phyloP scores from a whole-genome alignment of 371 early-diverging fungal genomes.

The Basidiobolus meristosporus region DNA sequence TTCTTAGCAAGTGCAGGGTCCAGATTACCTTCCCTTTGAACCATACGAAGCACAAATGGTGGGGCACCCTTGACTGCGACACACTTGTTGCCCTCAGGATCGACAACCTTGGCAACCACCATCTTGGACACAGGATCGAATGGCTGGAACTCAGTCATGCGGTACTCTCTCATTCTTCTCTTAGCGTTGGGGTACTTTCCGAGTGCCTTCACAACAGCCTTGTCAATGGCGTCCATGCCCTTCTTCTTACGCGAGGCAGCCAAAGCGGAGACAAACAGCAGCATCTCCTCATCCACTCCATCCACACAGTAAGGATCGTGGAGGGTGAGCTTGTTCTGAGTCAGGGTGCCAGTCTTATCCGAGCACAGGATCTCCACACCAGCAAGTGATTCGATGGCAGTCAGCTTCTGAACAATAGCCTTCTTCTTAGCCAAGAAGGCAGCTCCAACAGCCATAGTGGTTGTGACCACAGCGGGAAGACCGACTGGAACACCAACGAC shows the following conservation, averaged over 20 bases:
- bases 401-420: constrained; percentile 86
- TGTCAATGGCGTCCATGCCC: constrained; percentile 59
- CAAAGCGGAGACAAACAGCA: constrained; percentile 61
- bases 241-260: constrained; percentile 31
- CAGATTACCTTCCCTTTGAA: no score
- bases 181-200: constrained; percentile 35
- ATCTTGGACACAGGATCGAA: constrained; percentile 72
- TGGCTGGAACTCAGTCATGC: constrained; percentile 54
- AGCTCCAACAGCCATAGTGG: constrained; percentile 91
- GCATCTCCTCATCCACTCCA: no score
- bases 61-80: constrained; percentile 78
- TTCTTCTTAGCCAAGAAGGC: constrained; percentile 69
- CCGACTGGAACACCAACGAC: constrained; percentile 91
- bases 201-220: constrained; percentile 40
- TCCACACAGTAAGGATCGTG: constrained; percentile 57
- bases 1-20: no score
- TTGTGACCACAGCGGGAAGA: constrained; percentile 82
- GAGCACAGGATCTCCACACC: constrained; percentile 82
- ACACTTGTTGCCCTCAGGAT: constrained; percentile 46
- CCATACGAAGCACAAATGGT: constrained; percentile 60
- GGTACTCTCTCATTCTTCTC: constrained; percentile 53
- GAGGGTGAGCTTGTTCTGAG: constrained; percentile 74
- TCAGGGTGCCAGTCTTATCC: constrained; percentile 94
- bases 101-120: constrained; percentile 59
- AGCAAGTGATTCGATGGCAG: constrained; percentile 86